Base-by-base conservation (phyloP, 2,329 filamentous ascomycete genomes). In the Fusarium buxicola region DNA sequence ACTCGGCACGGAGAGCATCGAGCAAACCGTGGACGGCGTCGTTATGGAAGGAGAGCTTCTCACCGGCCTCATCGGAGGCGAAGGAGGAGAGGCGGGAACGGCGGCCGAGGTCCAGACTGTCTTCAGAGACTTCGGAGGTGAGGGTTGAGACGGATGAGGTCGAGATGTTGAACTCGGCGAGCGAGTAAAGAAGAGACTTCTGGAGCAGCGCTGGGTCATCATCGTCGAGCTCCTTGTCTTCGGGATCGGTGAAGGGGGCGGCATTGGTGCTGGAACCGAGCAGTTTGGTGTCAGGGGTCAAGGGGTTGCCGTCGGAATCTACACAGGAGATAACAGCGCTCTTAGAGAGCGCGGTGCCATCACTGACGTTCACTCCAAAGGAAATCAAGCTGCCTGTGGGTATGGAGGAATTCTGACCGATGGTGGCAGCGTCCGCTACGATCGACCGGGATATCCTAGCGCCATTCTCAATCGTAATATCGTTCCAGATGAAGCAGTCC, bases 1-100 rank as follows among this genome's bases (percentile, higher is more conserved):
- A 85, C 11, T 88, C 87, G 18, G 89, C 90, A 47, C 90, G 89
- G 36, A 98, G 83, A 21, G 92, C 91, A 71, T 97, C 94, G 60
- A 94, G 84, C n/a, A 98, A 85, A 59, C 92, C 94, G 64, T 89
- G 84, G 4, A 94, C 91, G 24, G 94, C 94, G 72, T 97, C 94
- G 60, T 89, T 84, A 74, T 97, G 92, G 83, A 98, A 98, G 55
- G 80, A 76, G 28, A 76, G 66, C 62, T 74, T 77, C 55, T 76
- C 78, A 13, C 88, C 86, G 1, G 89, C 92, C 66, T 89, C 84
- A 40, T 91, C 86, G 1, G 90, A 93, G 35, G 89, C 84, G 71
- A 94, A 92, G 40, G 89, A 92, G 25, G 86, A 88, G 32, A 87
- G 84, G 52, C 89, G 84, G 1, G 87, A 89, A 57, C 86, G 82